Conservation (phyloP, 2,329 filamentous ascomycete genomes). For the Sporothrix variecibatus region DNA sequence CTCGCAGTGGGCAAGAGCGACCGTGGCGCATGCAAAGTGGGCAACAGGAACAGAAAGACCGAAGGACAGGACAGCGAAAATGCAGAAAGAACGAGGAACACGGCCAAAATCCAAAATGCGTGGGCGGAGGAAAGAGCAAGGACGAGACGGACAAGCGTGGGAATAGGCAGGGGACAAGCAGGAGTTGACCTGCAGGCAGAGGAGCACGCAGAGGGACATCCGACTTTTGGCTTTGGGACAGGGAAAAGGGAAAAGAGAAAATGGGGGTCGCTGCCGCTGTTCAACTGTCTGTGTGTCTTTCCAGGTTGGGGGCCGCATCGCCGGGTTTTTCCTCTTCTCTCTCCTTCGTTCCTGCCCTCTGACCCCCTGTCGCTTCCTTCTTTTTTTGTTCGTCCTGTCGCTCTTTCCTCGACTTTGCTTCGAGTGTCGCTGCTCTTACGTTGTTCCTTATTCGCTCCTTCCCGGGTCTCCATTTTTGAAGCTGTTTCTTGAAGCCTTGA, state of each 20-base stretch:
- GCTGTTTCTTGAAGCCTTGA: neutral
- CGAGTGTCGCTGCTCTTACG: neutral
- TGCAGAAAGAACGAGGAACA: neutral
- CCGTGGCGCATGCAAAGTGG: slow-evolving; percentile 13
- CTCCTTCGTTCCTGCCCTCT: neutral
- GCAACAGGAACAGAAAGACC: slow-evolving; percentile 3
- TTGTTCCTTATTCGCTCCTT: neutral
- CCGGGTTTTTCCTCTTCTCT: neutral
- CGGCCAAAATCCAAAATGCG: neutral
- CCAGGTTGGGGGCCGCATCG: slow-evolving; percentile 20
- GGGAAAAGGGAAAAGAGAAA: neutral
- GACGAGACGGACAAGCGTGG: neutral
- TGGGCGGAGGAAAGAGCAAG: neutral
- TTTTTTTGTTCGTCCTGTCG: neutral
- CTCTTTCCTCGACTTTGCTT: neutral
- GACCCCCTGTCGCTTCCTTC: slow-evolving; percentile 6
- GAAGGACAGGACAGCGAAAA: neutral
- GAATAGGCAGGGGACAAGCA: slow-evolving; percentile 15
- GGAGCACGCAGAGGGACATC: neutral
- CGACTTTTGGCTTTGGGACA: neutral
- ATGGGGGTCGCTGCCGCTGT: slow-evolving; percentile 23
- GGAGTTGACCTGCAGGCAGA: slow-evolving; percentile 1
- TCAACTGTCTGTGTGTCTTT: slow-evolving; percentile 13
- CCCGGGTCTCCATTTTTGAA: neutral
- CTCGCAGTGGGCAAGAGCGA: neutral